phyloP scores from a whole-genome alignment of 768 basidiomycete genomes.

The Hypholoma fasciculare region DNA sequence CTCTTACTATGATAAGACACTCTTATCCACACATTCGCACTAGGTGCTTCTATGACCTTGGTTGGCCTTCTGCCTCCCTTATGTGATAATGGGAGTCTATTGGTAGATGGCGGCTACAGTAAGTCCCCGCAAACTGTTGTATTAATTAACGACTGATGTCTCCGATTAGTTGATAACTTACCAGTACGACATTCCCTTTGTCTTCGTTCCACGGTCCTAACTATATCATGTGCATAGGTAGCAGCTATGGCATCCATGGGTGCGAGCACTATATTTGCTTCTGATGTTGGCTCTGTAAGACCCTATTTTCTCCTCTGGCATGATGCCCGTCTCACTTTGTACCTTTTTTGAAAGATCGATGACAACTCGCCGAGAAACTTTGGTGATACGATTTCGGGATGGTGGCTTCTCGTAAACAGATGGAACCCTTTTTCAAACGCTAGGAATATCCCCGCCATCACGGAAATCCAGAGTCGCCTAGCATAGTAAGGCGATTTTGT shows the following conservation, averaged over 20 bases:
- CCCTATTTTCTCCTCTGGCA: background rate
- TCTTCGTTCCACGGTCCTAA: background rate
- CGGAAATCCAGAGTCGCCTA: conserved; percentile 91
- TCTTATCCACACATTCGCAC: conserved; percentile 5
- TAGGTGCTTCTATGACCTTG: conserved; percentile 96
- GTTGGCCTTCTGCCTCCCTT: conserved; percentile 94
- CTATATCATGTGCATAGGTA: conserved; percentile 48
- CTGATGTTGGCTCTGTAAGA: conserved; percentile 87
- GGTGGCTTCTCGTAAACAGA: conserved; percentile 91
- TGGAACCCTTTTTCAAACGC: conserved; percentile 90
- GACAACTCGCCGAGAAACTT: conserved; percentile 95
- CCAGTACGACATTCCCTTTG: conserved; percentile 51
- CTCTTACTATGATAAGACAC: background rate
- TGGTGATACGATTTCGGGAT: conserved; percentile 94
- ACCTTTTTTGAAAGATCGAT: conserved; percentile 57
- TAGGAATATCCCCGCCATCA: conserved; percentile 79
- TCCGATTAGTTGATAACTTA: conserved; percentile 75
- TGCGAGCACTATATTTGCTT: conserved; percentile 86
- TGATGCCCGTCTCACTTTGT: background rate
- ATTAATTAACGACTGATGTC: conserved; percentile 3
- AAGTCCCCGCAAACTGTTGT: conserved; percentile 27
- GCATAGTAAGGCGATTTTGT: conserved; percentile 75
- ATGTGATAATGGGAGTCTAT: conserved; percentile 90
- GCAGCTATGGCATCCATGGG: conserved; percentile 92
- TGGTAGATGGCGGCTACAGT: conserved; percentile 92